Base-by-base conservation (phyloP, 2,329 filamentous ascomycete genomes). In the Calonectria pseudoturangicola region DNA sequence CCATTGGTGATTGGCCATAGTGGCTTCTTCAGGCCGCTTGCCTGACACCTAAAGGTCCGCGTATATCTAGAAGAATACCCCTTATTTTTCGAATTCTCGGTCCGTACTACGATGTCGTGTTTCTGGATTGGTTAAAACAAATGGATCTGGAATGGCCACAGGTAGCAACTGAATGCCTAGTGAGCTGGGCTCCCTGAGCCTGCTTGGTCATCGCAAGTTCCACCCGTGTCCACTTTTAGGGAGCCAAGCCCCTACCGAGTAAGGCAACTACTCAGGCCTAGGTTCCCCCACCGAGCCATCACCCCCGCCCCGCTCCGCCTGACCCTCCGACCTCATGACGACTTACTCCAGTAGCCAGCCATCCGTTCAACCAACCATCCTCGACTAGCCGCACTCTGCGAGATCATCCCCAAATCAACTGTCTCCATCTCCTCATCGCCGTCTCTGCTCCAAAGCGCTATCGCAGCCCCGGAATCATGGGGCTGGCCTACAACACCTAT, bases 401-500 rank as follows among this genome's bases (percentile, higher is more conserved):
- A 60, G 51, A 60, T 50, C 41, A 28, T 64, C 66, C 56, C 70
- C 43, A 9, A 70, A 71, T 71, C 60, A 65, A 50, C 64, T 30
- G 62, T 66, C 68, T 67, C 45, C 68, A 48, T 69, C 51, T 48
- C 9, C 30, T 13, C 51, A 54, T n/a, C 28, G 12, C n/a, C 51
- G 15, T 39, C 47, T n/a, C 43, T 36, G 8, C 36, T 16, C 36
- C 58, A 33, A 21, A 66, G 68, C n/a, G 27, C 39, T 39, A 66
- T 66, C 64, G 21, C 70, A 56, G 56, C 47, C 68, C 74, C 72
- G 68, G 63, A 75, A 85, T 76, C 69, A 98, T 98, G 95, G 95
- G 95, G 77, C 92, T 98, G 79, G 89, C 93, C 73, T 98, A 98
- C 88, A 98, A 98, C 86, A 92, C 94, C 73, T 98, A 98, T 84